A percentile compares a stretch with the other conserved stretches of the same genome.
Conservation (phyloP, 2,329 filamentous ascomycete species). For the Emericellopsis cladophorae region DNA sequence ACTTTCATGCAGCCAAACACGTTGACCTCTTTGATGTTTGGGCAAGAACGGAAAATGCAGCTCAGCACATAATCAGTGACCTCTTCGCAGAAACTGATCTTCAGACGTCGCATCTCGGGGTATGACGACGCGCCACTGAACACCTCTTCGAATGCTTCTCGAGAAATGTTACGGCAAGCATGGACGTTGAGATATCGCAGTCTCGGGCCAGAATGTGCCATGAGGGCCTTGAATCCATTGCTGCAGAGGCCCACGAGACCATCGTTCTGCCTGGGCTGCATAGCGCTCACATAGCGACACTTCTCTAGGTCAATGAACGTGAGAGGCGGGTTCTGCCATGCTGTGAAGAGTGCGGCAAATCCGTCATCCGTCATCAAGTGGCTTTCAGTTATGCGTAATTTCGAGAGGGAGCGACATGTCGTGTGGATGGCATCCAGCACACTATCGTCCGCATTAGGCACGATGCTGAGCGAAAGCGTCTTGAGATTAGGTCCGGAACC, state of each 20-base stretch:
- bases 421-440: slow-evolving; percentile 60
- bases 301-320: slow-evolving; percentile 61
- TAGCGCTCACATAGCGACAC: slow-evolving; percentile 65
- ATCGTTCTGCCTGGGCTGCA: slow-evolving; percentile 51
- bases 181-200: slow-evolving; percentile 64
- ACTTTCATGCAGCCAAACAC: slow-evolving; percentile 57
- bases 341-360: slow-evolving; percentile 59
- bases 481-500: slow-evolving; percentile 52
- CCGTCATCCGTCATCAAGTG: slow-evolving; percentile 62
- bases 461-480: slow-evolving; percentile 66
- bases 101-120: slow-evolving; percentile 55
- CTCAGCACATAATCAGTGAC: slow-evolving; percentile 54
- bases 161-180: slow-evolving; percentile 70
- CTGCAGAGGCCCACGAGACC: slow-evolving; percentile 62
- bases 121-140: slow-evolving; percentile 54
- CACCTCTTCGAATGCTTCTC: slow-evolving; percentile 58
- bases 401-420: slow-evolving; percentile 54
- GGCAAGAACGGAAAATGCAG: slow-evolving; percentile 51
- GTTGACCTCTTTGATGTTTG: slow-evolving; percentile 43
- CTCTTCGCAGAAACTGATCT: slow-evolving; percentile 63
- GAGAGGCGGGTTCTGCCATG: slow-evolving; percentile 65
- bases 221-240: slow-evolving; percentile 65
- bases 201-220: slow-evolving; percentile 63
- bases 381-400: slow-evolving; percentile 74
- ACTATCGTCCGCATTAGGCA: slow-evolving; percentile 52